Evolutionary conservation across 345 rosid species (phyloP), one percentile per base, ranked within the genome.

Genomic region (Psidium guajava): DNA sequence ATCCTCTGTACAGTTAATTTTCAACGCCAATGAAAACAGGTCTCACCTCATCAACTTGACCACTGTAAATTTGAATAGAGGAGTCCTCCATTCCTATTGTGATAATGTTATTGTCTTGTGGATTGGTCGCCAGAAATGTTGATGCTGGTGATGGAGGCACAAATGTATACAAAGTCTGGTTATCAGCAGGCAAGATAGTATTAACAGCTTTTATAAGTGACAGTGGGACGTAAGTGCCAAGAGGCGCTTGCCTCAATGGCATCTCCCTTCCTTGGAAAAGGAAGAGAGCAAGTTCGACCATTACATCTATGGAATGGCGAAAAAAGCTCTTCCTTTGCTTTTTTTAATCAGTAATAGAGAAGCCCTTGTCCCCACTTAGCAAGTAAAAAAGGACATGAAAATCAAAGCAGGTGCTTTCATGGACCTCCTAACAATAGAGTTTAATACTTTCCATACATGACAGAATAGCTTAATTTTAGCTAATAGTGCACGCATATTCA

Each of bases 11-110:
- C 8, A 5, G 47, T 44, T 36, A 32, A 4, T 28, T n/a, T 55
- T 42, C 57, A 42, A 21, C 1, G 18, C 12, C 0, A 4, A 83
- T 58, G 36, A 27, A 20, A 84, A 12, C 50, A 18, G 47, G 55
- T 55, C 84, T 83, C 80, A 96, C 98, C 98, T 96, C 96, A 87
- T 95, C 98, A 11, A 91, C 92, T 27, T 93, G 94, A 82, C 93
- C 94, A 82, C 92, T 90, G 86, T 93, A 95, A 57, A 96, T 94
- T 83, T 93, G 97, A 82, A 96, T 94, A 20, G 95, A 87, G 28
- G 95, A 91, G 84, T 96, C 99, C 44, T 94, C 97, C 99, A 94
- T 95, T 83, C 98, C 99, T 64, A 96, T 94, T 54, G 97, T 98
- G 91, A 95, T 93, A 81, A 96, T 92, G 85, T 92, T 92, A 91